Evolutionary conservation across 225 moss, liverwort and hornwort species (phyloP).

Genomic region (Takakia lepidozioides): DNA sequence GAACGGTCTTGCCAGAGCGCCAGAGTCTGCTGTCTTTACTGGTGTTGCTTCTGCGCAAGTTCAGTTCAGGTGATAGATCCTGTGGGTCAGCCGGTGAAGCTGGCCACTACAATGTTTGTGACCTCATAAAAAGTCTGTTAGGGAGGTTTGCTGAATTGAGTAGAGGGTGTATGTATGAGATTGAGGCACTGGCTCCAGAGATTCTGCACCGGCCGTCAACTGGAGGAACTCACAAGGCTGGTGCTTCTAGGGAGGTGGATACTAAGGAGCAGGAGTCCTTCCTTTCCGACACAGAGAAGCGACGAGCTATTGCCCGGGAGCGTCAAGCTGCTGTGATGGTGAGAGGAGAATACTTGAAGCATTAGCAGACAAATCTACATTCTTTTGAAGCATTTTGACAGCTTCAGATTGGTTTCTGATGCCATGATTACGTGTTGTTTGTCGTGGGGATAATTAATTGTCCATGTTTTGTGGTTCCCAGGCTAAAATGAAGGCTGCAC

Average conservation of each 20-base stretch:
- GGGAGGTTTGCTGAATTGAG: slow-evolving; percentile 55
- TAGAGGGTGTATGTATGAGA: slow-evolving; percentile 72
- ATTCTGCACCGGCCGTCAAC: slow-evolving; percentile 49
- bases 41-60: slow-evolving; percentile 59
- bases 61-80: slow-evolving; percentile 26
- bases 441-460: no score
- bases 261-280: slow-evolving; percentile 45
- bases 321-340: slow-evolving; percentile 83
- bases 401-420: no score
- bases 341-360: no score
- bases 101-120: slow-evolving; percentile 49
- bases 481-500: slow-evolving; percentile 95
- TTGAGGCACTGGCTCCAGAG: slow-evolving; percentile 77
- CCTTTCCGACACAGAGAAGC: slow-evolving; percentile 58
- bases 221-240: slow-evolving; percentile 18
- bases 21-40: slow-evolving; percentile 73
- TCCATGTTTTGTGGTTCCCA: slow-evolving; percentile 13
- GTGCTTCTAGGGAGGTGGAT: slow-evolving; percentile 26
- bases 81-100: slow-evolving; percentile 36
- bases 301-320: slow-evolving; percentile 63
- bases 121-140: slow-evolving; percentile 60
- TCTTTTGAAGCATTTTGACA: no score
- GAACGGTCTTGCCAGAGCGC: slow-evolving; percentile 35
- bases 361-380: no score
- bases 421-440: no score